phyloP scores from a whole-genome alignment of 305 asterid species.

The Solanum hybrid region DNA sequence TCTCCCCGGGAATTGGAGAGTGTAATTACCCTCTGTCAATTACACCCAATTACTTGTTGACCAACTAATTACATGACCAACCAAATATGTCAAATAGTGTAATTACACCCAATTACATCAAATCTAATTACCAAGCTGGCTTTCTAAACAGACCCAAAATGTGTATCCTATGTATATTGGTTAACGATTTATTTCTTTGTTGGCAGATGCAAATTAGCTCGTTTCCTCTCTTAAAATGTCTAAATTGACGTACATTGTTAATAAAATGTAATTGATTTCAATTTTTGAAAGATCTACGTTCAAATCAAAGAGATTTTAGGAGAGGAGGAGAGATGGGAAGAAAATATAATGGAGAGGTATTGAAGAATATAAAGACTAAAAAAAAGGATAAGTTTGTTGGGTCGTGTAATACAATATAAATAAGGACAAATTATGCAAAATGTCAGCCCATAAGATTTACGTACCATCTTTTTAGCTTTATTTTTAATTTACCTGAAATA shows the following conservation, averaged over 20 bases:
- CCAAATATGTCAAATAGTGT: background rate
- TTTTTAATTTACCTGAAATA: too few species aligned
- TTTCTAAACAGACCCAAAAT: background rate
- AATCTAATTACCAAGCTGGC: background rate
- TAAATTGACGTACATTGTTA: background rate
- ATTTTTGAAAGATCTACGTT: background rate
- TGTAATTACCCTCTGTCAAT: background rate
- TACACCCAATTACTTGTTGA: background rate
- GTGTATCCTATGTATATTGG: background rate
- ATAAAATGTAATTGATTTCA: too few species aligned
- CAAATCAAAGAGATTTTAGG: background rate
- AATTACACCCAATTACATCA: background rate
- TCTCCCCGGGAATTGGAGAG: too few species aligned
- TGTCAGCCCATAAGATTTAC: background rate
- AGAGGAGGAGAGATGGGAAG: background rate
- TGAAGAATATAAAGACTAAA: too few species aligned
- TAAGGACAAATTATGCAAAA: too few species aligned
- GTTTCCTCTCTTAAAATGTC: background rate
- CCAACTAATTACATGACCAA: background rate
- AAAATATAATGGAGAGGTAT: background rate
- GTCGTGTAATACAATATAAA: too few species aligned
- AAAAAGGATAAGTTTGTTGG: background rate
- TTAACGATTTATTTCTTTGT: too few species aligned
- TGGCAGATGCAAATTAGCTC: background rate
- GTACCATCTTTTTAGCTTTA: too few species aligned